Base-by-base conservation (phyloP, 352 stramenopile species). In the Pythium scleroteichum region DNA sequence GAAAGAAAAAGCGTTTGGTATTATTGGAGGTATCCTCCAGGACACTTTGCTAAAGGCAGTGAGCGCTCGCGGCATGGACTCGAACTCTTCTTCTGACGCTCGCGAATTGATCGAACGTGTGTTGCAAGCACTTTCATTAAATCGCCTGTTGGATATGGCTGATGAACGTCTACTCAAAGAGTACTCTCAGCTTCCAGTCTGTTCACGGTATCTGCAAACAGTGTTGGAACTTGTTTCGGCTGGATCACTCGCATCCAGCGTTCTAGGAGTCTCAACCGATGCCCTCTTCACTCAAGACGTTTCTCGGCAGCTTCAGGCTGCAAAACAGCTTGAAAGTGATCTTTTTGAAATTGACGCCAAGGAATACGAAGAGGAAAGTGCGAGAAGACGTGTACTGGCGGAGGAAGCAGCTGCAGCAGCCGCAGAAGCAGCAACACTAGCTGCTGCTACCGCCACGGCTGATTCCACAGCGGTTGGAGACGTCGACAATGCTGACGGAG, bases 201-300 rank as follows among this genome's bases (percentile, higher is more conserved):
- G 73, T 42, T 94, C 85, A 2, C 85, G 87, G 44, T 95, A 95
- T 46, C 68, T 97, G 5, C 85, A 97, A 76, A 88, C 82, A 44
- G 72, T 97, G 14, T 63, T 88, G 4, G 88, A 97, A 54, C 68
- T 97, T 7, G 77, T 93, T n/a, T 79, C 87, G 13, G 79, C 82
- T 38, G 76, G 75, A 45, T 82, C 77, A 1, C 72, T 94, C 20
- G 82, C 79, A 13, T 78, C 87, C 48, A 76, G 69, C 48, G 66
- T 76, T 9, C 64, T 88, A n/a, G 80, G 80, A 0, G 48, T 78
- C 20, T 62, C 72, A 13, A 79, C 72, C 0, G 77, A 88, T 22
- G 51, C 69, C 8, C 59, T 91, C 12, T 90, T 90, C 48, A 59
- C 66, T 52, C 76, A 59, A 44, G 73, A 85, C 17, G 61, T 73